Evolutionary conservation across 768 basidiomycete species (phyloP).

Genomic region (Boletus rubropictus): DNA sequence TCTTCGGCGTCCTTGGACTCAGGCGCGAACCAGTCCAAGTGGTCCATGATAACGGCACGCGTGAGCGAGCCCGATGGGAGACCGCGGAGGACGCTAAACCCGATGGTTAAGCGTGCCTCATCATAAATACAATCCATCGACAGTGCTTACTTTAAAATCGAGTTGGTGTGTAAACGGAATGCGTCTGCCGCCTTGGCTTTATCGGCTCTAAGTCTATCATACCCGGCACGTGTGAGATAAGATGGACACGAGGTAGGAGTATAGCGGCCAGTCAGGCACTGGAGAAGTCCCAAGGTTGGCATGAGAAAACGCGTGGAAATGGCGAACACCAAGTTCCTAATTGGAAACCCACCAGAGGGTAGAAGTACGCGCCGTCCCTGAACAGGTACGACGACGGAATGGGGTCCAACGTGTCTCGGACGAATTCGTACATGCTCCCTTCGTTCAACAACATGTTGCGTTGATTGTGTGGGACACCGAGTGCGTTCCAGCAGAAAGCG

Average conservation of each 20-base stretch:
- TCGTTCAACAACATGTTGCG: slow-evolving; percentile 53
- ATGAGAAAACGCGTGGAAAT: slow-evolving; percentile 3
- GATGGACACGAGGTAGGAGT: slow-evolving; percentile 54
- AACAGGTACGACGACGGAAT: slow-evolving; percentile 43
- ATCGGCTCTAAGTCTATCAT: slow-evolving; percentile 47
- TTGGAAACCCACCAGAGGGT: slow-evolving; percentile 42
- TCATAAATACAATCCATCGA: background rate
- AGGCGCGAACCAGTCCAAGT: slow-evolving; percentile 55
- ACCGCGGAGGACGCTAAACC: slow-evolving; percentile 38
- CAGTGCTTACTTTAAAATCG: slow-evolving; percentile 52
- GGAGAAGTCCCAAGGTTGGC: slow-evolving; percentile 1
- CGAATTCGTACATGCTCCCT: slow-evolving; percentile 44
- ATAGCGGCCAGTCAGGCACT: slow-evolving; percentile 47
- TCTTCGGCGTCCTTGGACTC: slow-evolving; percentile 43
- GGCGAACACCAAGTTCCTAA: background rate
- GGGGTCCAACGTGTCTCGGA: slow-evolving; percentile 49
- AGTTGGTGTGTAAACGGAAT: slow-evolving; percentile 69
- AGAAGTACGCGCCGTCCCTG: slow-evolving; percentile 63
- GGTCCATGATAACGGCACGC: slow-evolving; percentile 67
- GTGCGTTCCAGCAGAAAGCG: slow-evolving; percentile 65
- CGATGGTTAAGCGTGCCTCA: background rate
- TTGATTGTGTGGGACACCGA: slow-evolving; percentile 72
- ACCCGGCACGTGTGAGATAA: slow-evolving; percentile 60
- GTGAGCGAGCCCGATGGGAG: slow-evolving; percentile 47
- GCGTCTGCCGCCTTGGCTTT: slow-evolving; percentile 41